These are phyloP conservation scores for Sideroxylon spinosum DNA, from an alignment of 179 eudicot genomes.

Conservation along the genomic window DNA sequence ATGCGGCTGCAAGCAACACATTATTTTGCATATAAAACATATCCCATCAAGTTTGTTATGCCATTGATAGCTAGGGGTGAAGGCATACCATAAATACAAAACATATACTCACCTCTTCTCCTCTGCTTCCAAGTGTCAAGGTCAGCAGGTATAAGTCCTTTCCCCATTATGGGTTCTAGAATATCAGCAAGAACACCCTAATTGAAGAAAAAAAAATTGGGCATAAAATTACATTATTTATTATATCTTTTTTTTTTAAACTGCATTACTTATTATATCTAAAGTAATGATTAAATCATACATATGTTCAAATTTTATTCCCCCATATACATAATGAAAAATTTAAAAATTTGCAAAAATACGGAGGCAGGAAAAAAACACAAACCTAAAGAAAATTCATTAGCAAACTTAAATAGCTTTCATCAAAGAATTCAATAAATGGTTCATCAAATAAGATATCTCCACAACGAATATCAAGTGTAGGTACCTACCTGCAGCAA, in stretches of 20 bases:
- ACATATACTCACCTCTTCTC: slow-evolving; percentile 76
- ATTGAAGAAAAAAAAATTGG: slow-evolving; percentile 9
- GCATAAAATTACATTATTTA: slow-evolving; percentile 1
- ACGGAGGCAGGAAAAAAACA: neutral
- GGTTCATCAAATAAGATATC: neutral
- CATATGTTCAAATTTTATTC: neutral
- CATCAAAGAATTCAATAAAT: neutral
- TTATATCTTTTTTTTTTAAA: neutral
- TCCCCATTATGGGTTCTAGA: slow-evolving; percentile 98
- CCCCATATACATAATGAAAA: too few species aligned
- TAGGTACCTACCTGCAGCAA: too few species aligned
- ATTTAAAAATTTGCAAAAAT: neutral
- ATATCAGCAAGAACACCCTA: slow-evolving; percentile 99
- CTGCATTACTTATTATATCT: neutral
- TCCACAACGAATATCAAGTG: neutral
- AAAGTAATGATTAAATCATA: neutral
- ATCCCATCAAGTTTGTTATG: neutral
- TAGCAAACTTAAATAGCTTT: neutral
- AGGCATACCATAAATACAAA: neutral
- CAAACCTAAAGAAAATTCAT: neutral
- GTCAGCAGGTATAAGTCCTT: slow-evolving; percentile 99
- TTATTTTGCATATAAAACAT: neutral
- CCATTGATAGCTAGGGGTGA: neutral
- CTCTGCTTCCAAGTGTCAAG: slow-evolving; percentile 95
- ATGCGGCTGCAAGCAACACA: neutral